These are phyloP conservation scores for Wickerhamomyces strasburgensis DNA, from an alignment of 805 yeast species.

Conservation along the genomic window DNA sequence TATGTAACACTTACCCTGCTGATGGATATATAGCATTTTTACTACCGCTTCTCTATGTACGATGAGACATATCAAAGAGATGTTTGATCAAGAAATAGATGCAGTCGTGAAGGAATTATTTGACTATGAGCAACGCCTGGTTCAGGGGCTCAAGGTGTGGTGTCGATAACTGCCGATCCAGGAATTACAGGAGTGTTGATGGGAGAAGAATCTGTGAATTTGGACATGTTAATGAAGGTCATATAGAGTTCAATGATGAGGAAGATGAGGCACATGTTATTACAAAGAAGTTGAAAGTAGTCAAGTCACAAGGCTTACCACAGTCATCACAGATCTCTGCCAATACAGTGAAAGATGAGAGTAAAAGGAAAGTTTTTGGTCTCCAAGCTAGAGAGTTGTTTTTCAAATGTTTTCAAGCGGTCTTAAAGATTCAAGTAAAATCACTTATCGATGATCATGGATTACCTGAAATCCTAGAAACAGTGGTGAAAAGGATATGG, in stretches of 20 bases:
- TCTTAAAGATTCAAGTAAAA: constrained; percentile 44
- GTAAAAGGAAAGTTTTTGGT: constrained; percentile 38
- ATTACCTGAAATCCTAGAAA: constrained; percentile 27
- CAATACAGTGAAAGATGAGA: constrained; percentile 18
- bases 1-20: too few relatives aligned
- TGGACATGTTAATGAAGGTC: constrained; percentile 86
- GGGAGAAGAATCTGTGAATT: constrained; percentile 83
- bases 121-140: constrained; percentile 22
- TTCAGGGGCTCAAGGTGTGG: constrained; percentile 83
- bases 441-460: constrained; percentile 32
- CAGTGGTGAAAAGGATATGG: constrained; percentile 37
- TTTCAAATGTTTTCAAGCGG: constrained; percentile 42
- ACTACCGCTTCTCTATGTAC: too few relatives aligned
- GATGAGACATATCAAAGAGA: too few relatives aligned
- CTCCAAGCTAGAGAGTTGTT: constrained; percentile 39
- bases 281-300: constrained; percentile 50
- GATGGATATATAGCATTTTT: too few relatives aligned
- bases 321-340: constrained; percentile 29
- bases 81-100: too few relatives aligned
- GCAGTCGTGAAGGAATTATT: too few relatives aligned
- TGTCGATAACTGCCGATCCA: constrained; percentile 80
- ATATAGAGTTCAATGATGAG: constrained; percentile 74
- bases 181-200: constrained; percentile 63
- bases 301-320: constrained; percentile 35
- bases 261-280: constrained; percentile 59